A percentile compares a stretch with the other conserved stretches of the same genome.
phyloP scores from a whole-genome alignment of 441 rosid species.

The Capsella rubella region DNA sequence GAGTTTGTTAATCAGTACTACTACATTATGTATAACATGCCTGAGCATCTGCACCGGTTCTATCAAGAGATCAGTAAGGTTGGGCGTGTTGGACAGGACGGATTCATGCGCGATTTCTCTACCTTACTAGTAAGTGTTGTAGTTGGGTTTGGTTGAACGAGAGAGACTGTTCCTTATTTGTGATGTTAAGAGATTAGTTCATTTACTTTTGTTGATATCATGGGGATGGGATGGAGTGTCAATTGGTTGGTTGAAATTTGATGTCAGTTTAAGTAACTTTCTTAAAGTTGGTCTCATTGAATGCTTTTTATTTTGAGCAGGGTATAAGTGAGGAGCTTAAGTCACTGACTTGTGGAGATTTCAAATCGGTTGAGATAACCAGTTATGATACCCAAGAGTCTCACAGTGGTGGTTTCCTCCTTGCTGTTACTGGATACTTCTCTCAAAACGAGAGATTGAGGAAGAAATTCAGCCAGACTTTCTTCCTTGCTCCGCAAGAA shows the following conservation, averaged over 20 bases:
- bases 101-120: conserved; percentile 59
- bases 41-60: conserved; percentile 76
- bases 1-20: conserved; percentile 91
- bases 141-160: neutral
- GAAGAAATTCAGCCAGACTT: conserved; percentile 79
- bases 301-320: conserved; percentile 49
- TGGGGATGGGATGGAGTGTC: conserved; percentile 1
- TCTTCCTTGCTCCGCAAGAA: conserved; percentile 97
- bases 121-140: conserved; percentile 63
- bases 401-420: conserved; percentile 69
- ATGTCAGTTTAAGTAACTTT: neutral
- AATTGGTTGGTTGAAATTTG: conserved; percentile 7
- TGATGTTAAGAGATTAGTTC: neutral
- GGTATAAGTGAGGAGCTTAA: conserved; percentile 82
- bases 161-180: neutral
- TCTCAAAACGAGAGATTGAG: conserved; percentile 54
- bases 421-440: conserved; percentile 85
- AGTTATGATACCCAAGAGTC: conserved; percentile 87
- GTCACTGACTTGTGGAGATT: conserved; percentile 60
- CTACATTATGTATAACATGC: conserved; percentile 68
- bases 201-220: neutral
- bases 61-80: conserved; percentile 81
- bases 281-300: conserved; percentile 24
- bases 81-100: conserved; percentile 72
- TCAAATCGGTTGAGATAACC: conserved; percentile 57